Evolutionary conservation across 306 rosid species (phyloP).

Genomic region (Clitoria ternatea): DNA sequence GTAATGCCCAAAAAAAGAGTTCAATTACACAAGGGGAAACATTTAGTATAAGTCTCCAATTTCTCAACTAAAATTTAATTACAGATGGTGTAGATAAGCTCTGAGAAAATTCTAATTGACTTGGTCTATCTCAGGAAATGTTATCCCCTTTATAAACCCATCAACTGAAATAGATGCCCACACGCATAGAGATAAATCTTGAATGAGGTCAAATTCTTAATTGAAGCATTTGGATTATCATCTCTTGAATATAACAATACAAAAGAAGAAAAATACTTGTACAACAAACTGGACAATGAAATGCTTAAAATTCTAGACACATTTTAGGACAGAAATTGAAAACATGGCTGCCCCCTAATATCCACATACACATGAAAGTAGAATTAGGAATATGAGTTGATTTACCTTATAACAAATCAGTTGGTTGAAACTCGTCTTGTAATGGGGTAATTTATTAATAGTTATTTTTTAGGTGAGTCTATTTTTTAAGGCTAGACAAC

Average conservation of each 20-base stretch:
- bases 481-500: too few relatives aligned
- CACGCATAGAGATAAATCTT: slow-evolving; percentile 18
- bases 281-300: slow-evolving; percentile 2
- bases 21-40: not conserved
- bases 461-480: too few relatives aligned
- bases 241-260: slow-evolving; percentile 13
- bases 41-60: not conserved
- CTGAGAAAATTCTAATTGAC: slow-evolving; percentile 7
- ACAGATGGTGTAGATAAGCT: slow-evolving; percentile 13
- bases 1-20: not conserved
- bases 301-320: not conserved
- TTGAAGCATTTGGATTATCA: slow-evolving; percentile 18
- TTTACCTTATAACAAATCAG: too few relatives aligned
- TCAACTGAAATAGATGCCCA: slow-evolving; percentile 23
- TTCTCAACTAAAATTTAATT: slow-evolving; percentile 2
- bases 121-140: slow-evolving; percentile 13
- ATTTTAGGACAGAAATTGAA: not conserved
- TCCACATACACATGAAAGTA: not conserved
- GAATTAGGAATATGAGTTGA: too few relatives aligned
- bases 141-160: slow-evolving; percentile 28
- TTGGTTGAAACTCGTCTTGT: too few relatives aligned
- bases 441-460: too few relatives aligned
- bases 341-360: not conserved
- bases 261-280: not conserved
- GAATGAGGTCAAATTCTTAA: slow-evolving; percentile 5